Conservation (phyloP, 768 basidiomycete genomes). For the Leccinum subgranulosum region DNA sequence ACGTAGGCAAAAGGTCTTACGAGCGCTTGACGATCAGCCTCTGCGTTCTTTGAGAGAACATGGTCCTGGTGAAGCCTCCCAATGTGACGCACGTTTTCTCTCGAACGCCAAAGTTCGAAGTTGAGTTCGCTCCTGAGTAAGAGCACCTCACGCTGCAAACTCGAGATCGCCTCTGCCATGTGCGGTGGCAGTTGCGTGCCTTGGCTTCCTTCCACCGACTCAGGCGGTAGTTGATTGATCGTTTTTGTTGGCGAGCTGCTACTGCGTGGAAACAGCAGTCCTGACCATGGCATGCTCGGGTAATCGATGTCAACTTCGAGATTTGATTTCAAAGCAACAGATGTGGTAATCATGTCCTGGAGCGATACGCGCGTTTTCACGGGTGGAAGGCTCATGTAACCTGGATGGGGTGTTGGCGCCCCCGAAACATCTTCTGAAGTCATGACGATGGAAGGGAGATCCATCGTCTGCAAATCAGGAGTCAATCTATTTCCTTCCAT, state of each 20-base stretch:
- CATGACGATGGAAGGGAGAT: constrained; percentile 5
- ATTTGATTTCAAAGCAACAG: constrained; percentile 70
- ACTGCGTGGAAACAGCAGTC: constrained; percentile 38
- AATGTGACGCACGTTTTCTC: constrained; percentile 80
- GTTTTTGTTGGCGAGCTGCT: constrained; percentile 27
- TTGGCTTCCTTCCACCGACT: constrained; percentile 10
- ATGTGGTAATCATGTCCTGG: constrained; percentile 72
- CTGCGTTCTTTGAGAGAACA: constrained; percentile 68
- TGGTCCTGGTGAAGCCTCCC: constrained; percentile 76
- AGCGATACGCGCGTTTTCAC: constrained; percentile 48
- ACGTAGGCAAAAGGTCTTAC: constrained; percentile 42
- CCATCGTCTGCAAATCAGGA: constrained; percentile 4
- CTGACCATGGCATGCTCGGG: constrained; percentile 50
- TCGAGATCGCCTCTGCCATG: constrained; percentile 63
- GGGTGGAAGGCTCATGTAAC: constrained; percentile 34
- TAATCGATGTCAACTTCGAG: constrained; percentile 59
- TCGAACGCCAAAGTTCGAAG: constrained; percentile 79
- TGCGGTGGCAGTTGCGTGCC: constrained; percentile 38
- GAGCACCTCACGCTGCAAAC: constrained; percentile 72
- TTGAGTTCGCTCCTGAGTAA: constrained; percentile 78
- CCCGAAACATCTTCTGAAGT: constrained; percentile 24
- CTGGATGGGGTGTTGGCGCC: constrained; percentile 31
- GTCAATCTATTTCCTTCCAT: not conserved
- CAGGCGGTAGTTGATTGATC: constrained; percentile 15
- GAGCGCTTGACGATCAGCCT: constrained; percentile 77